Evolutionary conservation across 495 filamentous ascomycete species (phyloP).

Genomic region (Ascodesmis nigricans): DNA sequence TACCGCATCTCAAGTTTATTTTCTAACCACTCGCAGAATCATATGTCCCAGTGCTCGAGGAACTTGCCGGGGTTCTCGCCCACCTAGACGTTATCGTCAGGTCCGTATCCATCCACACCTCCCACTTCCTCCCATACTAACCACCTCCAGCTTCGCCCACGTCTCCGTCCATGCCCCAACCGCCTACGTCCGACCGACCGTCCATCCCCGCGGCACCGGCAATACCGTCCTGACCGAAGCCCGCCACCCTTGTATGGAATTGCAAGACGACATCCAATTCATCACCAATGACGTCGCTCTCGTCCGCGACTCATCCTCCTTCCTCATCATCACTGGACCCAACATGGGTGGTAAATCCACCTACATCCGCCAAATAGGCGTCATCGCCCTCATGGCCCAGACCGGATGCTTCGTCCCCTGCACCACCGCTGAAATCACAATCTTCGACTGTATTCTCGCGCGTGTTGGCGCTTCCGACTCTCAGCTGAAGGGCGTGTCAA

Average conservation of each 20-base stretch:
- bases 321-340: slow-evolving; percentile 92
- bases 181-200: slow-evolving; percentile 72
- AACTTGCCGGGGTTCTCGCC: slow-evolving; percentile 66
- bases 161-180: slow-evolving; percentile 81
- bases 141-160: slow-evolving; percentile 51
- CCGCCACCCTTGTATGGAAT: slow-evolving; percentile 94
- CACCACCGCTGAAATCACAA: slow-evolving; percentile 68
- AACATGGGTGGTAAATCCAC: slow-evolving; percentile 99
- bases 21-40: slow-evolving; percentile 40
- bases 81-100: slow-evolving; percentile 86
- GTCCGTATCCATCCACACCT: neutral
- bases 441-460: slow-evolving; percentile 95
- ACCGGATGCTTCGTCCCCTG: slow-evolving; percentile 93
- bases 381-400: slow-evolving; percentile 95
- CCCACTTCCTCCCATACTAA: neutral
- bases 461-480: slow-evolving; percentile 88
- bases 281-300: slow-evolving; percentile 93
- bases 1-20: too few relatives aligned
- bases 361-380: slow-evolving; percentile 94
- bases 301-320: slow-evolving; percentile 57
- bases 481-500: slow-evolving; percentile 93
- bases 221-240: slow-evolving; percentile 79
- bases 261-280: slow-evolving; percentile 96
- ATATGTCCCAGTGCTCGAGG: slow-evolving; percentile 82
- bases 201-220: slow-evolving; percentile 80